Evolutionary conservation across 1,284 basidiomycete species (phyloP).

Genomic region (Wallemia hederae): DNA sequence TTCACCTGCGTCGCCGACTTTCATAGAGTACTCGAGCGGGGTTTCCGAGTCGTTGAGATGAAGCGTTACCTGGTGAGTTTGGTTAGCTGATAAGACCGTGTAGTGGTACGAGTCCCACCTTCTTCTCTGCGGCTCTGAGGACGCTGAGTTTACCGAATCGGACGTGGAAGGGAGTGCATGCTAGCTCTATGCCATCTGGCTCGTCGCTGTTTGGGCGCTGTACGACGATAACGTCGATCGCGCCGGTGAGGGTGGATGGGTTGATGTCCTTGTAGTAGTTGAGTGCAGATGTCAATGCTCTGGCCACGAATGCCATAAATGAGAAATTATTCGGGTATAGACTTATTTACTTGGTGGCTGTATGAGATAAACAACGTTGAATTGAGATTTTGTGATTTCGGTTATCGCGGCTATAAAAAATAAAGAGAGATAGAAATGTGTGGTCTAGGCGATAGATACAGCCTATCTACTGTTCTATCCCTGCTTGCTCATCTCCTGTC

Average conservation of each 20-base stretch:
- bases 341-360: background rate
- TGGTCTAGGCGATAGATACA: too few species aligned
- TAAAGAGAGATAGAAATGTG: too few species aligned
- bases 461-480: too few species aligned
- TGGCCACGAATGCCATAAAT: background rate
- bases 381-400: too few species aligned
- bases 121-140: slow-evolving; percentile 74
- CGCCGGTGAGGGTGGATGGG: slow-evolving; percentile 74
- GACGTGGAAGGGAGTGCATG: slow-evolving; percentile 89
- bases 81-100: background rate
- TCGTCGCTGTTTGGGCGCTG: slow-evolving; percentile 32
- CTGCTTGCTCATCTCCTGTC: too few species aligned
- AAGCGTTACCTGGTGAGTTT: slow-evolving; percentile 35
- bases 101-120: slow-evolving; percentile 24
- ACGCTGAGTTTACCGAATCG: slow-evolving; percentile 96
- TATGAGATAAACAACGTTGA: too few species aligned
- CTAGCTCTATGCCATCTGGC: slow-evolving; percentile 27
- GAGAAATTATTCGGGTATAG: background rate
- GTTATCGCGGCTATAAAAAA: too few species aligned
- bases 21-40: slow-evolving; percentile 78
- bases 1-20: slow-evolving; percentile 93
- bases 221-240: slow-evolving; percentile 89
- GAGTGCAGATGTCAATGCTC: slow-evolving; percentile 39
- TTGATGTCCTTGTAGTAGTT: slow-evolving; percentile 75
- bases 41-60: slow-evolving; percentile 36